Evolutionary conservation across 2,329 filamentous ascomycete species (phyloP), one percentile per base, ranked within the genome.

Genomic region (Aureobasidium vineae): DNA sequence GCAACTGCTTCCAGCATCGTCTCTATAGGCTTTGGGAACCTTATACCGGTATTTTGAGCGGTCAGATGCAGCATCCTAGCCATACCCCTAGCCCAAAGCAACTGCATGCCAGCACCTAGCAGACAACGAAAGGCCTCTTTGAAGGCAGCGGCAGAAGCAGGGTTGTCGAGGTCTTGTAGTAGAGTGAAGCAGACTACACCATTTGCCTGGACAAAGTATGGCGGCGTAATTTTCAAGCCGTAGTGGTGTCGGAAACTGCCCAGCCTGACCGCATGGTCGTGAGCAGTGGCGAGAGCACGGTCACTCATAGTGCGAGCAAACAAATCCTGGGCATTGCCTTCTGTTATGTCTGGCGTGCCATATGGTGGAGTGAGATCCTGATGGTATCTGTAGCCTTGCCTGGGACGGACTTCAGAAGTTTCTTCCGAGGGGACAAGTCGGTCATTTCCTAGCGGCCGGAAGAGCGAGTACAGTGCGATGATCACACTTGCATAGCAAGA

Each of bases 121-220:
- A 69, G 61, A 31, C 65, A 67, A 5, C 68, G 66, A 36, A 67
- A 67, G 3, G 66, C 64, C 33, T 69, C 66, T 33, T 63, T 54
- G 38, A 69, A 68, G 0, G 66, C 66, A n/a, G 43, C 45, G 1
- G 52, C 31, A 10, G 61, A 49, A 6, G 66, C 11, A 8, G 38
- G 36, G 5, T 33, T 63, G 21, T 52, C 43, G 11, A 69, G 45
- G 31, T 57, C 31, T 19, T 47, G 54, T n/a, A 66, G 56, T 1
- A 69, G 28, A 31, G 63, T 67, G 36, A 68, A 67, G 54, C 53
- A 49, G 8, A 53, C 61, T 1, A 66, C 19, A 28, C 52, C 68
- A n/a, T 45, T 45, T 13, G 54, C 49, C 26, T 69, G 66, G 5
- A 50, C 40, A 1, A 68, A 56, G 31, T 61, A 68, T 6, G 68